Evolutionary conservation across 2,329 filamentous ascomycete species (phyloP), one percentile per base, ranked within the genome.

Genomic region (Blumeria graminis): DNA sequence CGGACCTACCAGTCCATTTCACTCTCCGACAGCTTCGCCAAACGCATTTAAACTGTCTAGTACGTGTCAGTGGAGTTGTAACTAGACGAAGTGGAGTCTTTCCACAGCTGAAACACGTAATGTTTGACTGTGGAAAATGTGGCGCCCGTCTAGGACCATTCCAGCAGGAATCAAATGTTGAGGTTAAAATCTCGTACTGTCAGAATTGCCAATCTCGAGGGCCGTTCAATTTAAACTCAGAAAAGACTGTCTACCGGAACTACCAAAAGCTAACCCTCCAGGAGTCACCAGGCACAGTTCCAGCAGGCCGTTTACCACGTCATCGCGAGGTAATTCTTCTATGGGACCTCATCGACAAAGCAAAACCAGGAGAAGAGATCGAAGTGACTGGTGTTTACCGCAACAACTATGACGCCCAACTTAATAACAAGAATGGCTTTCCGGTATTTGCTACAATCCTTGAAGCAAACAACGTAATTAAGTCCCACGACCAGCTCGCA

Each of bases 371-470:
- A 57, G 92, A 98, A 69, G 93, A 98, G 67, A 89, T 98, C 57
- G 92, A 98, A 66, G 82, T 98, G 9, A 96, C 89, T 7, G 92
- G 92, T 60, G 86, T 94, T 63, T 98, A 98, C 71, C 83, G 88
- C 63, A 98, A 98, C 74, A 96, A 93, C 71, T 98, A 95, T 66
- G 90, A 96, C 67, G 89, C 92, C 3, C 87, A 94, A 63, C 77
- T 98, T 56, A 98, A 98, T 72, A 96, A 95, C 72, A 90, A 92
- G 66, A 98, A 96, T 66, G 92, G 92, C 4, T 96, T 98, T 71
- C 92, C 92, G 0, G 92, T 98, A 38, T 98, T 98, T 69, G 90
- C 92, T 4, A 98, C 92, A 0, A 92, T 98, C 58, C 77, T 98
- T 4, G 92, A 98, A 69, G 93, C 93, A 32, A 98, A 98, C 70